These are phyloP conservation scores for Trypanosoma scelopori DNA, from an alignment of 208 protist species.

Conservation along the genomic window DNA sequence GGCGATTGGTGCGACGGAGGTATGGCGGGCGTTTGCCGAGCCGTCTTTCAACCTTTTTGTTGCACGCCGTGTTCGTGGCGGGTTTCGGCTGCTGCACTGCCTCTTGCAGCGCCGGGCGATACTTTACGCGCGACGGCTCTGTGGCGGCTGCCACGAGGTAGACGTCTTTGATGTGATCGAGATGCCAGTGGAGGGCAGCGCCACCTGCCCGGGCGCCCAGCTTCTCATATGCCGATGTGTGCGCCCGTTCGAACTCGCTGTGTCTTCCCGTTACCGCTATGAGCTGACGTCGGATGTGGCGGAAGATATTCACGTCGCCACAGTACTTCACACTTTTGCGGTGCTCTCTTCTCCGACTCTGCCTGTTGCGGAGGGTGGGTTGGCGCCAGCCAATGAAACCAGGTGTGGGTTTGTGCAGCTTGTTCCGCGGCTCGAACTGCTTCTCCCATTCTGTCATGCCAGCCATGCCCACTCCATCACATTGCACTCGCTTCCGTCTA, in stretches of 20 bases:
- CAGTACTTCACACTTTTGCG: constrained; percentile 69
- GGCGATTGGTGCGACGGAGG: constrained; percentile 48
- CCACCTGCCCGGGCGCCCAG: neutral
- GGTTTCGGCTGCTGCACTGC: constrained; percentile 52
- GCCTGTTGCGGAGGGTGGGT: constrained; percentile 6
- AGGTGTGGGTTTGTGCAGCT: constrained; percentile 33
- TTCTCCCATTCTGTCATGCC: constrained; percentile 50
- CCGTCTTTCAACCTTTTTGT: constrained; percentile 60
- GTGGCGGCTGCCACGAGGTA: constrained; percentile 24
- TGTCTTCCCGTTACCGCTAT: constrained; percentile 3
- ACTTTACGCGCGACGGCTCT: constrained; percentile 36
- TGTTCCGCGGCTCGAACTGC: constrained; percentile 43
- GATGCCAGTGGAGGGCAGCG: constrained; percentile 2
- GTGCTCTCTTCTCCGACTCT: constrained; percentile 35
- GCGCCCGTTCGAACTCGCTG: constrained; percentile 20
- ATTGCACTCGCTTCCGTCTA: constrained; percentile 42
- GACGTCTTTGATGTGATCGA: constrained; percentile 59
- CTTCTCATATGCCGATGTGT: constrained; percentile 19
- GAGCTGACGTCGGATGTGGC: constrained; percentile 23
- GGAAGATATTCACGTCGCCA: constrained; percentile 63
- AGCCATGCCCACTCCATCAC: constrained; percentile 45
- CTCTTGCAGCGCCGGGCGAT: constrained; percentile 38
- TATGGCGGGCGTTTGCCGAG: constrained; percentile 33
- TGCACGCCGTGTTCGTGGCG: constrained; percentile 51
- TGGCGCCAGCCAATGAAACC: constrained; percentile 15